Conservation (phyloP, 345 rosid species). For the Turnera subulata region DNA sequence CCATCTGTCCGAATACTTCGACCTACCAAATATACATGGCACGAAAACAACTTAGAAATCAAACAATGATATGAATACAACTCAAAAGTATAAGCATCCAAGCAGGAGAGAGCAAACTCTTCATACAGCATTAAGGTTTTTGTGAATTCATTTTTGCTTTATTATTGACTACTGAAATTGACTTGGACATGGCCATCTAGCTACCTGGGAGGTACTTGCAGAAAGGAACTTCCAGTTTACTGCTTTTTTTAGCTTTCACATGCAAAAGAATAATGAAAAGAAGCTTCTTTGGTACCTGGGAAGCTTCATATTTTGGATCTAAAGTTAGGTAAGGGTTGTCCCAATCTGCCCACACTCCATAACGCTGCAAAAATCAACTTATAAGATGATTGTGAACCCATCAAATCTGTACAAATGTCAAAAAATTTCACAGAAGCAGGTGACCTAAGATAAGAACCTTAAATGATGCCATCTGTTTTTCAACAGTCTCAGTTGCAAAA, state of each 20-base stretch:
- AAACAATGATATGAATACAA: conserved; percentile 1
- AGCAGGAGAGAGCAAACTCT: neutral
- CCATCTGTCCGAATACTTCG: conserved; percentile 90
- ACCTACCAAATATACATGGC: conserved; percentile 46
- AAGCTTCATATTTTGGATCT: conserved; percentile 93
- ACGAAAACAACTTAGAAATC: conserved; percentile 13
- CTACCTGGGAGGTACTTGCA: neutral
- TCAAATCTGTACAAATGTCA: neutral
- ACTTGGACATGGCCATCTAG: neutral
- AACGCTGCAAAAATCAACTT: conserved; percentile 57
- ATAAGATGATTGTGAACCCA: conserved; percentile 2
- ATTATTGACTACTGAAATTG: neutral
- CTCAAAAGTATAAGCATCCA: neutral
- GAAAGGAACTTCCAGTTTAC: neutral
- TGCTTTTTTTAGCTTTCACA: neutral
- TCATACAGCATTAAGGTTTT: neutral
- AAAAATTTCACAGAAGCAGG: neutral
- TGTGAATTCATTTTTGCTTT: neutral
- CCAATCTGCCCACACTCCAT: conserved; percentile 99
- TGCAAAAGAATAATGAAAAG: conserved; percentile 9
- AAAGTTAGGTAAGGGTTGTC: conserved; percentile 77
- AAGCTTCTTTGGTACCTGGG: conserved; percentile 61
- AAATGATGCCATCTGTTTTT: conserved; percentile 90
- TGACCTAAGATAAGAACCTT: conserved; percentile 47
- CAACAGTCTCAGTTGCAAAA: conserved; percentile 88